Conservation (phyloP, 768 basidiomycete species). For the Leccinum subtestaceum region DNA sequence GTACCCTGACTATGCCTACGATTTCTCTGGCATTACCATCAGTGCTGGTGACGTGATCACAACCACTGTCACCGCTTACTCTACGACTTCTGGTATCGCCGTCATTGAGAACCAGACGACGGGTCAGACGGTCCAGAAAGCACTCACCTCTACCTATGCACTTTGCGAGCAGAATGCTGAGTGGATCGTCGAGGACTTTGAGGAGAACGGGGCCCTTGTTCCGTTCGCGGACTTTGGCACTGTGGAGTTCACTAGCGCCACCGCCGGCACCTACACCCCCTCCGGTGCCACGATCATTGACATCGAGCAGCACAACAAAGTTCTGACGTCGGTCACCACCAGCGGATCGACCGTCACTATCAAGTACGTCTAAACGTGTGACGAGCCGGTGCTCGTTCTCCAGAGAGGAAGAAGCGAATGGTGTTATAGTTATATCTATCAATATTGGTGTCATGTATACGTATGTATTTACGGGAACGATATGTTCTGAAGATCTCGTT, state of each 20-base stretch:
- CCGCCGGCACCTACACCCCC: slow-evolving; percentile 15
- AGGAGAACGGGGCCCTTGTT: slow-evolving; percentile 10
- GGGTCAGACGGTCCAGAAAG: slow-evolving; percentile 10
- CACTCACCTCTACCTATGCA: slow-evolving; percentile 7
- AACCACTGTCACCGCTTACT: slow-evolving; percentile 17
- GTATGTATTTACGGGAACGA: neutral
- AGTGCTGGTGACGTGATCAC: slow-evolving; percentile 15
- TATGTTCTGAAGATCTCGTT: neutral
- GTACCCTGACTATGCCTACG: slow-evolving; percentile 19
- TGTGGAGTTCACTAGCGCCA: slow-evolving; percentile 12
- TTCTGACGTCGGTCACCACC: slow-evolving; percentile 15
- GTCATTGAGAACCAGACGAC: slow-evolving; percentile 22
- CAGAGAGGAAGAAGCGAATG: neutral
- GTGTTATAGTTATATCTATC: neutral
- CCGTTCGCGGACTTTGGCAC: slow-evolving; percentile 19
- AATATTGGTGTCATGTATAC: neutral
- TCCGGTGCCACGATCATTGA: slow-evolving; percentile 12
- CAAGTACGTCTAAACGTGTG: slow-evolving; percentile 6
- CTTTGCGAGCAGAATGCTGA: slow-evolving; percentile 21
- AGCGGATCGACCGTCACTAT: slow-evolving; percentile 3
- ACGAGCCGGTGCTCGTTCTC: neutral
- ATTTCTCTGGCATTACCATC: slow-evolving; percentile 7
- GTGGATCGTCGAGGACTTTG: slow-evolving; percentile 26
- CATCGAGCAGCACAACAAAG: slow-evolving; percentile 8
- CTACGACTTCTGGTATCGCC: slow-evolving; percentile 18